Base-by-base conservation (phyloP, 306 rosid genomes). In the Castanea crenata region DNA sequence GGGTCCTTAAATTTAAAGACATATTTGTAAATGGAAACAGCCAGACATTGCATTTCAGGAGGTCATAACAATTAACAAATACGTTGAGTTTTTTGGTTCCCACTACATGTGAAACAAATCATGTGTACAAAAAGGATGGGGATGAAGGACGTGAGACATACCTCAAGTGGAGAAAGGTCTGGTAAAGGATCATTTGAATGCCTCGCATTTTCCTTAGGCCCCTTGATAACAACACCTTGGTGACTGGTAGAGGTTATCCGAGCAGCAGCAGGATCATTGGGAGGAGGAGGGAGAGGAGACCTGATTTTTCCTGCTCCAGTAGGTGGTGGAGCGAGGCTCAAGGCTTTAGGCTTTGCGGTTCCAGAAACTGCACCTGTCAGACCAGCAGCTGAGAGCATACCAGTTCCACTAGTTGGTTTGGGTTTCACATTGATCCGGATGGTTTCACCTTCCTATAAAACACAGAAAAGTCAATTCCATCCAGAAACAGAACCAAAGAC, bases 351-450 rank as follows among this genome's bases (percentile, higher is more conserved):
- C 85, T 96, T 96, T 21, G 76, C 81, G 58, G 83, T 64, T 71
- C 74, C 88, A 54, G 89, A 38, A 75, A 64, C 56, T 8, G 74
- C 85, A 18, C 89, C 92, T 14, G 97, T 68, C 69, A 91, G 71
- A 46, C 97, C 98, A 58, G 98, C 98, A n/a, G 99, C 89, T 2
- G 99, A 96, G 71, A 96, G 87, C 99, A 96, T 96, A 77, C 99
- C 99, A 32, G 96, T 75, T 85, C 99, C 99, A 55, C 93, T 29
- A 61, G 97, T 73, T 61, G 85, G 80, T 83, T 96, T 96, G 57
- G 75, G 93, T 87, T 96, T 96, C 85, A 96, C 99, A 83, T 88
- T 96, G 82, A 96, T 96, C 88, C 96, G 86, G 67, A 96, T 96
- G 67, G 99, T 96, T 85, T 96, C 99, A 64, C 99, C 99, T 79